These are phyloP conservation scores for Mycena leptocephala DNA, from an alignment of 768 basidiomycete genomes.

Conservation along the genomic window DNA sequence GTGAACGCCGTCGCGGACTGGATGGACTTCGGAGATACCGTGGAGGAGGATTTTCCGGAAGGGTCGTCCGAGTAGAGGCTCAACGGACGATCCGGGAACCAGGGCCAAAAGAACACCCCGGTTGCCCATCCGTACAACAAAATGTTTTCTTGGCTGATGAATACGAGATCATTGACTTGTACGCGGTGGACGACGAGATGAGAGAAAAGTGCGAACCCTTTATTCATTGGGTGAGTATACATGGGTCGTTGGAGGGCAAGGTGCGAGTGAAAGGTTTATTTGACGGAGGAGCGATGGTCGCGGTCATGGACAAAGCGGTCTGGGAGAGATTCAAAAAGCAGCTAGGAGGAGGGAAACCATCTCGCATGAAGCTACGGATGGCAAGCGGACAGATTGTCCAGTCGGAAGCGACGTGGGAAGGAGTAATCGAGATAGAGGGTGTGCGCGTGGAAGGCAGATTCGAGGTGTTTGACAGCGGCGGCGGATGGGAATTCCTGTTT, in stretches of 20 bases:
- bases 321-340: conserved; percentile 29
- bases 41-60: conserved; percentile 38
- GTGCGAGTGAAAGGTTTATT: conserved; percentile 37
- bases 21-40: conserved; percentile 31
- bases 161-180: conserved; percentile 15
- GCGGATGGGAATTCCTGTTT: conserved; percentile 33
- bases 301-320: conserved; percentile 39
- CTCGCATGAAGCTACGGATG: conserved; percentile 45
- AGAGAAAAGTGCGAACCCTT: conserved; percentile 39
- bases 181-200: conserved; percentile 22
- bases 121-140: conserved; percentile 21
- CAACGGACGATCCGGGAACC: conserved; percentile 14
- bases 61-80: conserved; percentile 41
- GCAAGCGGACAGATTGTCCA: conserved; percentile 46
- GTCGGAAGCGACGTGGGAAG: conserved; percentile 40
- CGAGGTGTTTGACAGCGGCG: conserved; percentile 43
- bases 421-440: conserved; percentile 32
- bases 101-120: conserved; percentile 12
- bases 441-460: conserved; percentile 20
- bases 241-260: conserved; percentile 32
- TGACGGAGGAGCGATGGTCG: conserved; percentile 51
- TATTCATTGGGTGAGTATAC: conserved; percentile 36
- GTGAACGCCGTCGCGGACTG: conserved; percentile 19
- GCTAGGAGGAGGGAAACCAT: conserved; percentile 31
- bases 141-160: conserved; percentile 1